Conservation (phyloP, 768 basidiomycete species). For the Collybia nuda region DNA sequence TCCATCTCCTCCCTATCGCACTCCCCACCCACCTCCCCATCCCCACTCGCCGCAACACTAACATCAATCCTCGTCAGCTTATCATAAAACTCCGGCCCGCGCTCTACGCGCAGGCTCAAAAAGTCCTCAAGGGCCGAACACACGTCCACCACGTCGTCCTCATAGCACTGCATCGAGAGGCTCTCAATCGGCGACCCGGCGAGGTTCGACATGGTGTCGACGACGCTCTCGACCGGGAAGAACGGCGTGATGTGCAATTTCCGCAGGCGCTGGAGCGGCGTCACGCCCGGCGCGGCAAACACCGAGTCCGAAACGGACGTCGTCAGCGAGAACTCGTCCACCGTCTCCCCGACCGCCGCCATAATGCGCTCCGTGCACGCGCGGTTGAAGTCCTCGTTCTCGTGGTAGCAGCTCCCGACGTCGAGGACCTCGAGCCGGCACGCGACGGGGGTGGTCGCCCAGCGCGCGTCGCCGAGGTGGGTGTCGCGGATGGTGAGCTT, state of each 20-base stretch:
- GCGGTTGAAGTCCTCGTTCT: slow-evolving; percentile 51
- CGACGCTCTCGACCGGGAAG: slow-evolving; percentile 60
- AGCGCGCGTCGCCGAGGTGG: slow-evolving; percentile 63
- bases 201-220: slow-evolving; percentile 57
- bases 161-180: slow-evolving; percentile 58
- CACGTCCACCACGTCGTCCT: slow-evolving; percentile 63
- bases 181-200: slow-evolving; percentile 60
- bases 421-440: slow-evolving; percentile 59
- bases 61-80: slow-evolving; percentile 51
- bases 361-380: slow-evolving; percentile 61
- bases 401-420: slow-evolving; percentile 56
- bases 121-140: slow-evolving; percentile 58
- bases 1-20: slow-evolving; percentile 16
- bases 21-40: slow-evolving; percentile 32
- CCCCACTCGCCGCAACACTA: slow-evolving; percentile 32
- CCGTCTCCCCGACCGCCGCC: slow-evolving; percentile 52
- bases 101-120: slow-evolving; percentile 49
- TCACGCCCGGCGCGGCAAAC: slow-evolving; percentile 41
- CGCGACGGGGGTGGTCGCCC: slow-evolving; percentile 49
- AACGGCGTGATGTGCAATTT: slow-evolving; percentile 60
- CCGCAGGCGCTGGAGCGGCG: slow-evolving; percentile 49
- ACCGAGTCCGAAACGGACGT: slow-evolving; percentile 42
- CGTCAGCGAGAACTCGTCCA: slow-evolving; percentile 55
- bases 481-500: slow-evolving; percentile 68
- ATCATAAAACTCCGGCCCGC: slow-evolving; percentile 47